Evolutionary conservation across 768 basidiomycete genomes (phyloP).

Genomic region (Crepidotus variabilis): DNA sequence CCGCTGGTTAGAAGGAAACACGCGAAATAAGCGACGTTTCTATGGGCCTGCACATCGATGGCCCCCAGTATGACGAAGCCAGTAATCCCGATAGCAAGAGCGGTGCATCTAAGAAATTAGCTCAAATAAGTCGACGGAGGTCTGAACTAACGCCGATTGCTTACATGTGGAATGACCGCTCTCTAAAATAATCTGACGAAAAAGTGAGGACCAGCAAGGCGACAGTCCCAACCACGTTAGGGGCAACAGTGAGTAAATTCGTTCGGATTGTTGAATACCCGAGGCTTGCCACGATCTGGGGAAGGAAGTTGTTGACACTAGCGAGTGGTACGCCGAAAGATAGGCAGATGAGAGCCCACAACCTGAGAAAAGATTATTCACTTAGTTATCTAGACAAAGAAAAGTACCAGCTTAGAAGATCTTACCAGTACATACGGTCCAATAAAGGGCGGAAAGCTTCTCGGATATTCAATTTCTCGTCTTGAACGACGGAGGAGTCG

Average conservation of each 20-base stretch:
- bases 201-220: constrained; percentile 42
- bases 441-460: constrained; percentile 43
- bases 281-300: constrained; percentile 42
- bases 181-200: constrained; percentile 49
- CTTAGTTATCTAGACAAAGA: not conserved
- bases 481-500: constrained; percentile 41
- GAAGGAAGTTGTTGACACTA: constrained; percentile 52
- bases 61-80: constrained; percentile 45
- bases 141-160: constrained; percentile 1
- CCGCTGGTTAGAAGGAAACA: constrained; percentile 51
- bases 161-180: constrained; percentile 45
- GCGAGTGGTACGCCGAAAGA: constrained; percentile 46
- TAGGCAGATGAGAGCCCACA: constrained; percentile 43
- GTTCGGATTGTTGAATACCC: constrained; percentile 47
- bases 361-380: constrained; percentile 16
- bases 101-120: constrained; percentile 31
- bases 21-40: constrained; percentile 48
- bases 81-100: constrained; percentile 31
- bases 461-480: constrained; percentile 36
- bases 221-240: constrained; percentile 46
- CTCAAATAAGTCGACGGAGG: constrained; percentile 3
- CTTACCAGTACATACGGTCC: constrained; percentile 41
- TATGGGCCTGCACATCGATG: constrained; percentile 36
- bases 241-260: constrained; percentile 50
- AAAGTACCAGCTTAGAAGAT: not conserved